Base-by-base conservation (phyloP, 257 asterid genomes). In the Rehmannia glutinosa region DNA sequence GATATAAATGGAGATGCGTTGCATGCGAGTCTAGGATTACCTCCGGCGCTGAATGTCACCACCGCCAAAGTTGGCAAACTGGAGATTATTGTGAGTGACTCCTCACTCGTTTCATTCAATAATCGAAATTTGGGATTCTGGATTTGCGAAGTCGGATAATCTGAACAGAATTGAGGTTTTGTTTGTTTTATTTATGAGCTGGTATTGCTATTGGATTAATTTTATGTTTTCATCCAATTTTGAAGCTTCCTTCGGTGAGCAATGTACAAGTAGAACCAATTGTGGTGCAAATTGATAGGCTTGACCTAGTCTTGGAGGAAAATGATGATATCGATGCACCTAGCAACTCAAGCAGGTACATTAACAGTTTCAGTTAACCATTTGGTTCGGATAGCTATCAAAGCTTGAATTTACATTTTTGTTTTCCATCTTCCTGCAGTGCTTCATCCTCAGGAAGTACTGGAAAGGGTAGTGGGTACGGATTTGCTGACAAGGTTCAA, bases 21-120 rank as follows among this genome's bases (percentile, higher is more conserved):
- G 77, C 99, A 93, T 66, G 97, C 99, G 10, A 90, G 99, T 71
- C 65, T 90, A n/a, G 99, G 99, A 63, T 84, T 93, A 53, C 99
- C 99, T 16, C 96, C 96, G 33, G 99, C 99, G 58, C 67, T 93
- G 72, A 85, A 84, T 78, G 99, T 93, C 47, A 69, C 96, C 67
- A 82, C 91, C 6, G 99, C 99, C 19, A 93, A 76, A 86, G 92
- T 93, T 32, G 95, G 96, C 51, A 93, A 90, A 73, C 75, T 93
- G 86, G 97, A 93, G 84, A 93, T 93, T 73, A 78, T 90, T 72
- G 99, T 94, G 62, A 82, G 96, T 74, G 52, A 32, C 68, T 73
- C 43, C 49, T 45, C 47, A 1, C 74, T 75, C 42, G n/a, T 60
- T 20, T 65, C 13, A 65, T 56, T 59, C 38, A 42, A 8, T 30